These are phyloP conservation scores for Sutorius australiensis DNA, from an alignment of 768 basidiomycete species.

Conservation along the genomic window DNA sequence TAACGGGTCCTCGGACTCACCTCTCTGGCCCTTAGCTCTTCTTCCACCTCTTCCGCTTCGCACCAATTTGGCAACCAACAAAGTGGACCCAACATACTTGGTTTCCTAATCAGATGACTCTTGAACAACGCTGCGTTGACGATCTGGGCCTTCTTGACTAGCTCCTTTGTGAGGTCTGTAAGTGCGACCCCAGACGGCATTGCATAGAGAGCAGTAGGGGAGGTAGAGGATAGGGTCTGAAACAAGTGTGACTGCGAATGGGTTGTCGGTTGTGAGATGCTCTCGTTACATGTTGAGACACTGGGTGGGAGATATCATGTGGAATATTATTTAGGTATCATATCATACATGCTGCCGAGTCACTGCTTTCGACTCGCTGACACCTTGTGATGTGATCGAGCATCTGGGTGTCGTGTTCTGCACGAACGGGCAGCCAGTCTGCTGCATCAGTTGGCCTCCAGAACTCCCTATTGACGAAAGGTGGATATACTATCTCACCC, in stretches of 20 bases:
- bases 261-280: constrained; percentile 56
- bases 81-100: constrained; percentile 76
- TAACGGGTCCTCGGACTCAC: constrained; percentile 36
- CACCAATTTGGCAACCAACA: constrained; percentile 96
- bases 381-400: no score
- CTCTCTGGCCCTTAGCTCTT: constrained; percentile 73
- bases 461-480: no score
- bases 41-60: constrained; percentile 92
- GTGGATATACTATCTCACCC: no score
- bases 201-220: constrained; percentile 70
- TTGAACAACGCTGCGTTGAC: constrained; percentile 96
- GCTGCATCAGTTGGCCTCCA: no score
- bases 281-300: no score
- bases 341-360: no score
- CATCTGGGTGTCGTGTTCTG: no score
- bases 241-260: constrained; percentile 66
- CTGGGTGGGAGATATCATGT: no score
- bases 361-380: no score
- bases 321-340: no score
- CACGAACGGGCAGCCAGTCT: no score
- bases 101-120: constrained; percentile 79
- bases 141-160: constrained; percentile 86
- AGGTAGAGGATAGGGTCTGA: constrained; percentile 65
- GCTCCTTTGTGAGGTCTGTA: constrained; percentile 69
- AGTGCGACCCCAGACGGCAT: constrained; percentile 71